Evolutionary conservation across 2,329 filamentous ascomycete genomes (phyloP), one percentile per base, ranked within the genome.

Genomic region (Fusarium hostae): DNA sequence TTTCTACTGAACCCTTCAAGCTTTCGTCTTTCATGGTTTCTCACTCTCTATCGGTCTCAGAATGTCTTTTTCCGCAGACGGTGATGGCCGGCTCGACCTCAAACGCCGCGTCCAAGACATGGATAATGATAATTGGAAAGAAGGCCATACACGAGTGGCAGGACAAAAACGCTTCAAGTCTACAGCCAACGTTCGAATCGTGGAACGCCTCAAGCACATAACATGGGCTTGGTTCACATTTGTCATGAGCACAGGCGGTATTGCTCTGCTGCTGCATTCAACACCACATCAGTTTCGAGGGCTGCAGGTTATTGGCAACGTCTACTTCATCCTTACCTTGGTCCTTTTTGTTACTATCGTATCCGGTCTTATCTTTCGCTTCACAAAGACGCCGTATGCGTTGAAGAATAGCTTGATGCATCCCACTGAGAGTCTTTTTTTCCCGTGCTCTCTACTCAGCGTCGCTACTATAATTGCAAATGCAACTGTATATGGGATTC

Each of bases 381-480:
- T 92, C 77, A 85, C 86, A 66, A 81, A 83, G 57, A 88, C 88
- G 71, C 88, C 88, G 0, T 81, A 85, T 32, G 90, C 87, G 1
- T 89, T 92, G 74, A 84, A 82, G 69, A 84, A 68, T 7, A 78
- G 76, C 20, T 51, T 78, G 16, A 59, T 73, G 43, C 70, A 76
- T 51, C 74, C 87, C 0, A 91, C 89, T 0, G 90, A 92, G 75
- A 87, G 85, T 28, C 82, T 92, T 11, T 92, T 91, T 79, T 86
- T 90, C 9, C 89, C 89, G 0, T 88, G 89, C 4, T 85, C 85
- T 7, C 82, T 90, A 39, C 89, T 92, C 61, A 90, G 88, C 40
- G 85, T 91, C 66, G 90, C 89, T 4, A 91, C 90, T 45, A 82
- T 91, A 22, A 84, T 91, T 71, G 88, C 90, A 73, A 91, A 91